Conservation (phyloP, 257 asterid genomes). For the Gardenia jasminoides region DNA sequence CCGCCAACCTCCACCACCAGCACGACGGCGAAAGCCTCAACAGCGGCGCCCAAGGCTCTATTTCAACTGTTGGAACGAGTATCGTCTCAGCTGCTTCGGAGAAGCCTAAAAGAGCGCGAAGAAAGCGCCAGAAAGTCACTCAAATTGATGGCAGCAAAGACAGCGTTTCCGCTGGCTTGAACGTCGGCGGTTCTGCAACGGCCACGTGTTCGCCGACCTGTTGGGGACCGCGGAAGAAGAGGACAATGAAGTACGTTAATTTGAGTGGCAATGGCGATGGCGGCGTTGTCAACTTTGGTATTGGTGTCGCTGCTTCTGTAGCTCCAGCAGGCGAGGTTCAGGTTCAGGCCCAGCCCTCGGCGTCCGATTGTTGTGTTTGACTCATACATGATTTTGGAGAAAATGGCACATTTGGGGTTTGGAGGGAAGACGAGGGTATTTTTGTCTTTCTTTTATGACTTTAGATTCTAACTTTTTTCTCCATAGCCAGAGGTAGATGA, state of each 20-base stretch:
- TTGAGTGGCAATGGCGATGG: not conserved
- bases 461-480: too few species aligned
- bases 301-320: not conserved
- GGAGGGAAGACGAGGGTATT: not conserved
- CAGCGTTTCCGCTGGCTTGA: not conserved
- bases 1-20: conserved; percentile 12
- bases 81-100: not conserved
- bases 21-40: not conserved
- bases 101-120: conserved; percentile 6
- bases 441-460: not conserved
- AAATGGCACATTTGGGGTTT: not conserved
- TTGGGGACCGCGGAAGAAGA: conserved; percentile 15
- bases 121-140: not conserved
- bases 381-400: too few species aligned
- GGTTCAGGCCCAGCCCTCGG: not conserved
- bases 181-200: not conserved
- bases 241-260: not conserved
- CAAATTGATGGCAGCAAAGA: not conserved
- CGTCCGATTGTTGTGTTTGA: not conserved
- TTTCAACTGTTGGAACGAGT: not conserved
- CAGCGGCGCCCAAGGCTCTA: not conserved
- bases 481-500: too few species aligned
- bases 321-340: not conserved
- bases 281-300: not conserved
- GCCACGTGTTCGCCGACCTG: not conserved